Base-by-base conservation (phyloP, 768 basidiomycete species). In the Crassisporium funariophilum region DNA sequence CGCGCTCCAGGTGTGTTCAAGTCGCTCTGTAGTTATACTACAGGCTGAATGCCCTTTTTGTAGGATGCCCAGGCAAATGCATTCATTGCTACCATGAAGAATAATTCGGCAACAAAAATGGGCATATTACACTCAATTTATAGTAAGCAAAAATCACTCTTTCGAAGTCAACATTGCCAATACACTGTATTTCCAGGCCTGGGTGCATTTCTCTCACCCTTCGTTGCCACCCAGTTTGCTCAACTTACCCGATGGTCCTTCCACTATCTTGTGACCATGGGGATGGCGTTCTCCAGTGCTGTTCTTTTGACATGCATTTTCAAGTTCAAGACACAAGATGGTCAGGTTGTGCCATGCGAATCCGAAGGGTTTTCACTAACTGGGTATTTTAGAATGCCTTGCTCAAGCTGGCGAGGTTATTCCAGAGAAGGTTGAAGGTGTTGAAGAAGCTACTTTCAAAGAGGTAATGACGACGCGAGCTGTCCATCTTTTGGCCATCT, bases 151-250 rank as follows among this genome's bases (percentile, higher is more conserved):
- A 36, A 20, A 59, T 47, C 13, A n/a, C 25, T 2, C 35, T 39
- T 12, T 2, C 7, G 9, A 22, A 1, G 29, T 11, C 1, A 12
- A n/a, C n/a, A n/a, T n/a, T n/a, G n/a, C 43, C 35, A 23, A 12
- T n/a, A 35, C 6, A 23, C 37, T 11, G 17, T 41, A 27, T 10
- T 38, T 39, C 4, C 31, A 88, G 86, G 87, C n/a, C 66, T 76
- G 0, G 87, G 87, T 1, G 86, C 86, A 2, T 67, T 88, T 8
- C 70, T 70, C 5, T 65, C 91, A 0, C 92, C 93, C 2, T 74
- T 95, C 12, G 81, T 86, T 0, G 78, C 91, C 0, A 95, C 93
- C 0, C 87, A 91, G 47, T 94, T 95, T 53, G 73, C 88, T 0
- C 79, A 81, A 46, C 56, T 79, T 17, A 62, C 53, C 0, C 75